phyloP scores from a whole-genome alignment of 768 basidiomycete species.

The Phanerodontia chrysosporium region DNA sequence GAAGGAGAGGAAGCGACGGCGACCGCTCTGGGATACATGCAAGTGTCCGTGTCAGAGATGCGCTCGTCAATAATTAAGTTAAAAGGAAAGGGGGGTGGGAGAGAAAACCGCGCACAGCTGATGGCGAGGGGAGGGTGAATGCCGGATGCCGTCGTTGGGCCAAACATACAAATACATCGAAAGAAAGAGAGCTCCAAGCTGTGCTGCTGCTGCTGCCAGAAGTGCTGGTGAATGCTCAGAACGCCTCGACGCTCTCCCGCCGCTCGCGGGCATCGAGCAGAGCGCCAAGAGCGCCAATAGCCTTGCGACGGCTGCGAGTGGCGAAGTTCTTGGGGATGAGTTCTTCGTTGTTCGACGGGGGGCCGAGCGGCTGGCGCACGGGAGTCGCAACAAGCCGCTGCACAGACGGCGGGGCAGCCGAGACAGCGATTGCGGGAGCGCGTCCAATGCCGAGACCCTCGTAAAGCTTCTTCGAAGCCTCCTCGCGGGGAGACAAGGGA shows the following conservation, averaged over 20 bases:
- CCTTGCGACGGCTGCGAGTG: slow-evolving; percentile 77
- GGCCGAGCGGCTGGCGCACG: slow-evolving; percentile 82
- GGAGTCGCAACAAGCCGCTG: slow-evolving; percentile 56
- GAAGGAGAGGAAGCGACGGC: slow-evolving; percentile 15
- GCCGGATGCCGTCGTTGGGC: slow-evolving; percentile 15
- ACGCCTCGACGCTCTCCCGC: slow-evolving; percentile 69
- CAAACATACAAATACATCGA: slow-evolving; percentile 16
- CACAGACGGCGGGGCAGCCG: slow-evolving; percentile 34
- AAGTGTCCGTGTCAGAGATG: slow-evolving; percentile 11
- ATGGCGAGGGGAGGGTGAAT: slow-evolving; percentile 1
- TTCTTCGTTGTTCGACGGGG: slow-evolving; percentile 83
- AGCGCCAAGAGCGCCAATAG: slow-evolving; percentile 74
- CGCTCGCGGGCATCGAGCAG: slow-evolving; percentile 81
- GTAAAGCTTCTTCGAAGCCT: slow-evolving; percentile 81
- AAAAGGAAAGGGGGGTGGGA: slow-evolving; percentile 19
- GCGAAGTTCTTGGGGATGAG: slow-evolving; percentile 88
- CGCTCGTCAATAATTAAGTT: slow-evolving; percentile 16
- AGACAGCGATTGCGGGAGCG: slow-evolving; percentile 35
- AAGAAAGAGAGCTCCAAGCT: background rate
- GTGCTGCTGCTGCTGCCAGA: no score
- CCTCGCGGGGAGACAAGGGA: slow-evolving; percentile 81
- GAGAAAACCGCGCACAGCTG: slow-evolving; percentile 8
- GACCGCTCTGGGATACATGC: slow-evolving; percentile 7
- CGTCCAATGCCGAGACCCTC: slow-evolving; percentile 86
- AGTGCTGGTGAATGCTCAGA: no score